Conservation (phyloP, 192 early-diverging fungal species). For the Globomyces pollinis-pini region DNA sequence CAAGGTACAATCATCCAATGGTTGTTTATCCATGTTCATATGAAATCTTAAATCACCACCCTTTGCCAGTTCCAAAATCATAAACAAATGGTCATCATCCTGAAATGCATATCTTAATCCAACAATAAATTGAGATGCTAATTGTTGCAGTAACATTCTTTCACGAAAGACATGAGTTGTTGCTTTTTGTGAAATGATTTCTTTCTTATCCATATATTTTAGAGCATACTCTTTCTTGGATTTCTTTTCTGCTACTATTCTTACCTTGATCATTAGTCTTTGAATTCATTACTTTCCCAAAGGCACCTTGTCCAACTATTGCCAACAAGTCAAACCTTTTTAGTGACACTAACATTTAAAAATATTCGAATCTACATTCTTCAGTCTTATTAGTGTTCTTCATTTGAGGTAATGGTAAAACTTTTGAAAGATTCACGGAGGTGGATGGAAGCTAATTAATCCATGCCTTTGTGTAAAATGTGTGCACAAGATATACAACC, state of each 20-base stretch:
- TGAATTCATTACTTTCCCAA: constrained; percentile 68
- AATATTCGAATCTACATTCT: too few relatives aligned
- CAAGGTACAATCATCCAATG: constrained; percentile 21
- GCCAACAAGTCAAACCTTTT: constrained; percentile 81
- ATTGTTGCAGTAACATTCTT: constrained; percentile 46
- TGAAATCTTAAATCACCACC: constrained; percentile 93
- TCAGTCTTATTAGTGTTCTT: too few relatives aligned
- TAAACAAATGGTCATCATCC: constrained; percentile 27
- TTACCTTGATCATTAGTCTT: constrained; percentile 78
- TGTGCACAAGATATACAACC: too few relatives aligned
- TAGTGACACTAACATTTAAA: constrained; percentile 71
- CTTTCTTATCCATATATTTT: constrained; percentile 94
- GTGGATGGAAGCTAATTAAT: too few relatives aligned
- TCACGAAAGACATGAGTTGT: constrained; percentile 88
- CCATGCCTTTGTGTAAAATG: too few relatives aligned
- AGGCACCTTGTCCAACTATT: constrained; percentile 88
- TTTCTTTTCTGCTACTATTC: constrained; percentile 80
- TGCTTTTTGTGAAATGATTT: constrained; percentile 76
- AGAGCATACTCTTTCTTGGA: constrained; percentile 75
- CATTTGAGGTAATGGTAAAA: too few relatives aligned
- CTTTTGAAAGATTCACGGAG: too few relatives aligned
- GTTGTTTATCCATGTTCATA: constrained; percentile 48
- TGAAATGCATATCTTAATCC: constrained; percentile 47
- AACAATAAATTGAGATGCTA: constrained; percentile 47
- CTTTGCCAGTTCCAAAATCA: constrained; percentile 72